A percentile compares a stretch with the other conserved stretches of the same genome.
Conservation (phyloP, 2,329 filamentous ascomycete genomes). For the Elsinoe australis region DNA sequence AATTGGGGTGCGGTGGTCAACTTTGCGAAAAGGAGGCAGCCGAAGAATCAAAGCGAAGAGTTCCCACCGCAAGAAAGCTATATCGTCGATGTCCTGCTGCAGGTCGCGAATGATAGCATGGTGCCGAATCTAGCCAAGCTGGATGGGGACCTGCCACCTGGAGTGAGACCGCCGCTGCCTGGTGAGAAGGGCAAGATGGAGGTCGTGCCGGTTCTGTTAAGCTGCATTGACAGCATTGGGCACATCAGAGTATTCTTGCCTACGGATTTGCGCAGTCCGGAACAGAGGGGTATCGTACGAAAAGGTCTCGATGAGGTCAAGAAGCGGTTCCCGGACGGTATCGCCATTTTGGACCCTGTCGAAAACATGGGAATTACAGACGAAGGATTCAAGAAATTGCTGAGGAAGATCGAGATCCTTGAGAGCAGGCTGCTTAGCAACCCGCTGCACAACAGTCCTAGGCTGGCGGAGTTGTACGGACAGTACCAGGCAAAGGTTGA, state of each 20-base stretch:
- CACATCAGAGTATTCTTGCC: conserved; percentile 79
- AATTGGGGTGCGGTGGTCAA: conserved; percentile 90
- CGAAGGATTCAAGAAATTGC: conserved; percentile 84
- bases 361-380: conserved; percentile 95
- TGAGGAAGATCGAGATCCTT: conserved; percentile 90
- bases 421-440: conserved; percentile 85
- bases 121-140: conserved; percentile 26
- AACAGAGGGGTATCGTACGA: conserved; percentile 61
- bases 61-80: conserved; percentile 67
- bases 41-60: conserved; percentile 61
- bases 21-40: conserved; percentile 53
- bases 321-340: conserved; percentile 82
- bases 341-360: conserved; percentile 82
- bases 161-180: conserved; percentile 52
- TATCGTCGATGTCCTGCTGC: conserved; percentile 73
- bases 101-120: conserved; percentile 53
- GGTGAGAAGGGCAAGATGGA: conserved; percentile 66
- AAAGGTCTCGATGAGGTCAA: conserved; percentile 70
- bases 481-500: conserved; percentile 77
- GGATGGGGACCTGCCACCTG: conserved; percentile 54
- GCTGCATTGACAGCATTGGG: conserved; percentile 74
- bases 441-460: conserved; percentile 82
- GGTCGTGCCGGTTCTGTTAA: conserved; percentile 77
- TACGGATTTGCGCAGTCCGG: conserved; percentile 59
- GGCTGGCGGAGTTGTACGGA: conserved; percentile 75